Conservation (phyloP, 1,139 yeast genomes). For the Eremothecium coryli region DNA sequence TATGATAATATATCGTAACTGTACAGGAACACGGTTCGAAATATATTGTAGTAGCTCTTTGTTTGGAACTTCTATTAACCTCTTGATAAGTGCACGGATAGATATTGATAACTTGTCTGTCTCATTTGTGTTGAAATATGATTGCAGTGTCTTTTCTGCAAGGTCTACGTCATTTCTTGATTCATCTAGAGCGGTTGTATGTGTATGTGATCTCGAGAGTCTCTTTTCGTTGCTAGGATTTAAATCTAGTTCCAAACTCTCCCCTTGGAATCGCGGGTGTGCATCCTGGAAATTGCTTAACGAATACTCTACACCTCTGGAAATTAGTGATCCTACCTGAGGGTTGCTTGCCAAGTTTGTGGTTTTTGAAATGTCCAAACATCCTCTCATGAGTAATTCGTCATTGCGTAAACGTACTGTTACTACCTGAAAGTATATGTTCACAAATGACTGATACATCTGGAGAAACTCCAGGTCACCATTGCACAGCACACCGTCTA, state of each 20-base stretch:
- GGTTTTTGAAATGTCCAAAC: slow-evolving; percentile 26
- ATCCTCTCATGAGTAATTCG: slow-evolving; percentile 26
- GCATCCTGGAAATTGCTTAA: slow-evolving; percentile 22
- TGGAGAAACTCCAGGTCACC: slow-evolving; percentile 61
- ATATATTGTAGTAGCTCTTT: slow-evolving; percentile 48
- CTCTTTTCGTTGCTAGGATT: slow-evolving; percentile 17
- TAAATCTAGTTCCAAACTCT: slow-evolving; percentile 13
- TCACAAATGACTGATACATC: slow-evolving; percentile 32
- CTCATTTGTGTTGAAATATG: slow-evolving; percentile 44
- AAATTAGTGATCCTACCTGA: slow-evolving; percentile 22
- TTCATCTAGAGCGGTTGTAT: slow-evolving; percentile 19
- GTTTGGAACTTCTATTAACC: slow-evolving; percentile 31
- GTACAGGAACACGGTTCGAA: slow-evolving; percentile 81
- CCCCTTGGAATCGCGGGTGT: slow-evolving; percentile 18
- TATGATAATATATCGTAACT: slow-evolving; percentile 64
- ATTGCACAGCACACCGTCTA: slow-evolving; percentile 60
- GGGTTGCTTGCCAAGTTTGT: slow-evolving; percentile 25
- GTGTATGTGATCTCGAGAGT: slow-evolving; percentile 26
- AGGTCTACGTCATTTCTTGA: slow-evolving; percentile 25
- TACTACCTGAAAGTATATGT: slow-evolving; percentile 21
- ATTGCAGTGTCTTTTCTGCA: slow-evolving; percentile 37
- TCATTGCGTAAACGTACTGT: slow-evolving; percentile 22
- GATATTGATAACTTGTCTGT: slow-evolving; percentile 42
- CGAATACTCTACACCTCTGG: slow-evolving; percentile 20
- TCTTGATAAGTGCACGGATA: slow-evolving; percentile 37